Evolutionary conservation across 2,329 filamentous ascomycete species (phyloP), one percentile per base, ranked within the genome.

Genomic region (Colletotrichum australisinense): DNA sequence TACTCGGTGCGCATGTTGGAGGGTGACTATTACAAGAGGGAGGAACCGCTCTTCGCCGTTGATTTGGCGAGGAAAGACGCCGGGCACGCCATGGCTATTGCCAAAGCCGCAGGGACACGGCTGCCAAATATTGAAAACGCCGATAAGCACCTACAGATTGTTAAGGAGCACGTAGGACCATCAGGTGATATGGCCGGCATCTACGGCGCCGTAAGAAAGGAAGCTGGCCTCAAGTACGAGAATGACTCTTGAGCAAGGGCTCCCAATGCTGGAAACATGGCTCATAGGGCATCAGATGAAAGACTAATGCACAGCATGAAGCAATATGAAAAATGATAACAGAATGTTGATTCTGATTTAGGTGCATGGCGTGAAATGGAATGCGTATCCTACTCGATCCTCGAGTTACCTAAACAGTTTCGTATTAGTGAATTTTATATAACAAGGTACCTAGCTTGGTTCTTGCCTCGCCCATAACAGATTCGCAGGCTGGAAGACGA

Each of bases 61-160:
- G 93, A 97, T 80, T 85, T 97, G 72, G 95, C 95, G 6, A 86
- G 93, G 74, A 98, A 98, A 81, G 95, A 98, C 84, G 90, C 92
- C 1, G 84, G 91, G 1, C 95, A 98, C 86, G 94, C 93, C 5
- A 84, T 91, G 80, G 86, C 84, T 67, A 78, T 98, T 72, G 95
- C 94, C 0, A 84, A 89, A 74, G 83, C 83, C 28, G 87, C 86
- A 6, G 94, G 93, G 0, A 86, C 89, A 56, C 88, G 86, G 72
- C 82, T 97, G 82, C 88, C 85, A 73, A 92, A 90, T 75, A 84
- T 93, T 1, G 91, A 93, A 81, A 86, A 92, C 4, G 92, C 88
- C 1, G 92, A 95, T 82, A 86, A 83, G 32, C 93, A 97, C 81
- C 82, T 98, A 77, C 87, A 87, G 67, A 84, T 86, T 69, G 91